Evolutionary conservation across 805 yeast species (phyloP).

Genomic region (Lachancea sp.): DNA sequence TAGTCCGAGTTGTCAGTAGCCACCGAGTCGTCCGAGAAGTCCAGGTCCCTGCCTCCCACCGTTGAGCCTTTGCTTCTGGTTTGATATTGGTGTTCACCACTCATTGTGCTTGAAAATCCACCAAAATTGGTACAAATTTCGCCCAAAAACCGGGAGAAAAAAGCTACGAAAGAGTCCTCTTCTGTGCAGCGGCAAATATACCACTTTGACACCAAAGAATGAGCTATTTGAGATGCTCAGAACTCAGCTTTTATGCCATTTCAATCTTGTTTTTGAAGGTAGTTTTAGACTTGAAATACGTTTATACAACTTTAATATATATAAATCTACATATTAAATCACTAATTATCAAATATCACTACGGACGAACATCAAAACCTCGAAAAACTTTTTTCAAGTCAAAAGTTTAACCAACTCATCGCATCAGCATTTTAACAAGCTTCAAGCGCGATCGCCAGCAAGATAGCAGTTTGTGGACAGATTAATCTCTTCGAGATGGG

Average conservation of each 20-base stretch:
- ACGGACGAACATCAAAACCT: too few relatives aligned
- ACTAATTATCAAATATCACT: too few relatives aligned
- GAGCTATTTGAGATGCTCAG: neutral
- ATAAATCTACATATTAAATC: too few relatives aligned
- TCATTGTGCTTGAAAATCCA: neutral
- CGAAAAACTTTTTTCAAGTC: neutral
- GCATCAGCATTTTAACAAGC: neutral
- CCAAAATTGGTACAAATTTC: neutral
- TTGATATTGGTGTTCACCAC: constrained; percentile 13
- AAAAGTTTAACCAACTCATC: neutral
- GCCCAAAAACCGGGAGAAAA: neutral
- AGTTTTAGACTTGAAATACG: too few relatives aligned
- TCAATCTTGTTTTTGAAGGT: too few relatives aligned
- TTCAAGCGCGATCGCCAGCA: too few relatives aligned
- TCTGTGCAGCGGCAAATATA: too few relatives aligned
- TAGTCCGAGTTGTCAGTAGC: constrained; percentile 25
- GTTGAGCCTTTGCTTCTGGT: constrained; percentile 21
- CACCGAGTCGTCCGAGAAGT: constrained; percentile 30
- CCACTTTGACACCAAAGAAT: too few relatives aligned
- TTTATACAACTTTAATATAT: too few relatives aligned
- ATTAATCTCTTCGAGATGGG: constrained; percentile 10
- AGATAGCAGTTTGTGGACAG: neutral
- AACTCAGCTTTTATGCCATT: too few relatives aligned
- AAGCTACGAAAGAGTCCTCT: too few relatives aligned
- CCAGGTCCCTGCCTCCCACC: constrained; percentile 23